Conservation (phyloP, 768 basidiomycete species). For the Zangia roseola region DNA sequence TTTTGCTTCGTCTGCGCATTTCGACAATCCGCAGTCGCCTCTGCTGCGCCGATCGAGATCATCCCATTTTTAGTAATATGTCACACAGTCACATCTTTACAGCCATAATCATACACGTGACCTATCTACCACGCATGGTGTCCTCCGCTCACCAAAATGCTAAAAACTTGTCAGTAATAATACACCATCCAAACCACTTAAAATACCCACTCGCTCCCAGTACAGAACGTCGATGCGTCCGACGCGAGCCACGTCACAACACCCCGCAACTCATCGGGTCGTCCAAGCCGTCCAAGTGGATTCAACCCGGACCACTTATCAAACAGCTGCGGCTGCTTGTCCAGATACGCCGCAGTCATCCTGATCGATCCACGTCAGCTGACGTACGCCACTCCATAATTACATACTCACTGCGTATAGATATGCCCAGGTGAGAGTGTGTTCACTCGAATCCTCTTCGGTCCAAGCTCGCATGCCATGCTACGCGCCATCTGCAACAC, state of each 20-base stretch:
- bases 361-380: constrained; percentile 31
- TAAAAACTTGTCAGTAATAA: constrained; percentile 1
- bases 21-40: constrained; percentile 31
- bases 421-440: constrained; percentile 76
- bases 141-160: constrained; percentile 33
- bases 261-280: constrained; percentile 71
- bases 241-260: constrained; percentile 71
- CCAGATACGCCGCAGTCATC: constrained; percentile 74
- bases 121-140: constrained; percentile 33
- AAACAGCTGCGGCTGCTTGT: constrained; percentile 58
- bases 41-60: constrained; percentile 36
- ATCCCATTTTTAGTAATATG: constrained; percentile 19
- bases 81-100: constrained; percentile 3
- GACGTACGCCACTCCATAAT: constrained; percentile 18
- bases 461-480: constrained; percentile 79
- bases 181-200: rapidly evolving
- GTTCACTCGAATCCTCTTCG: constrained; percentile 67
- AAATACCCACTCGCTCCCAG: constrained; percentile 72
- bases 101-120: constrained; percentile 18
- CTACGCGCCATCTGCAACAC: constrained; percentile 80
- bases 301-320: constrained; percentile 69
- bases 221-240: constrained; percentile 76
- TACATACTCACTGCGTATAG: constrained; percentile 55
- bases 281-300: constrained; percentile 68
- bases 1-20: constrained; percentile 18